A percentile compares a stretch with the other conserved stretches of the same genome.
Conservation (phyloP, 2,329 filamentous ascomycete species). For the Elsinoe batatas region DNA sequence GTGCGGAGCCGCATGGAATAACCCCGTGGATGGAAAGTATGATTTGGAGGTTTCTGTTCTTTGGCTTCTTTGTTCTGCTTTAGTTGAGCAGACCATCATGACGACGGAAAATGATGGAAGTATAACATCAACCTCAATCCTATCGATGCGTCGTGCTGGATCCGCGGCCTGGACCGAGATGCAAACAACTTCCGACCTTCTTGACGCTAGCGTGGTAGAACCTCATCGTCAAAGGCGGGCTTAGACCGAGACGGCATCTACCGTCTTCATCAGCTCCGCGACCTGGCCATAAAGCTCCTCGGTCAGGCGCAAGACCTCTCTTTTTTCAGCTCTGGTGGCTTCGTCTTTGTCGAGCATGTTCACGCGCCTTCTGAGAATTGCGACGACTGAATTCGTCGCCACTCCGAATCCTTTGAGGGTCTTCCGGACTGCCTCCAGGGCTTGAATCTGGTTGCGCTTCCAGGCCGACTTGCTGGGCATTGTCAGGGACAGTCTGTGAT, state of each 20-base stretch:
- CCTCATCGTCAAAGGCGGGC: too few species aligned
- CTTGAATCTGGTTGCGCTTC: not conserved
- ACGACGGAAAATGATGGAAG: too few species aligned
- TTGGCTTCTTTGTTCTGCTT: too few species aligned
- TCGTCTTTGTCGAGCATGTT: not conserved
- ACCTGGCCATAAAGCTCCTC: not conserved
- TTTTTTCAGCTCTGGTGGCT: not conserved
- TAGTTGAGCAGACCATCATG: not conserved
- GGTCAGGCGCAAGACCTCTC: not conserved
- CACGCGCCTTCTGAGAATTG: not conserved
- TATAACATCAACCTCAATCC: too few species aligned
- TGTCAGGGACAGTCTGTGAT: not conserved
- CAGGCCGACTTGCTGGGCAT: not conserved
- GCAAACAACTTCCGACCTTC: too few species aligned
- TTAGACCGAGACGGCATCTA: not conserved
- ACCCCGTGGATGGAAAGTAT: not conserved
- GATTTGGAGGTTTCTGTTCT: too few species aligned
- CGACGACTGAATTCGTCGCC: not conserved
- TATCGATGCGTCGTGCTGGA: too few species aligned
- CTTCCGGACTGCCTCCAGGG: not conserved
- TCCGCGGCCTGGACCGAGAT: too few species aligned
- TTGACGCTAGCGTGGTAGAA: too few species aligned
- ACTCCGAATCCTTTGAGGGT: not conserved
- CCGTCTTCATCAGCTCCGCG: not conserved
- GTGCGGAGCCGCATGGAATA: constrained; percentile 3